Base-by-base conservation (phyloP, 805 yeast genomes). In the Kluyveromyces siamensis region DNA sequence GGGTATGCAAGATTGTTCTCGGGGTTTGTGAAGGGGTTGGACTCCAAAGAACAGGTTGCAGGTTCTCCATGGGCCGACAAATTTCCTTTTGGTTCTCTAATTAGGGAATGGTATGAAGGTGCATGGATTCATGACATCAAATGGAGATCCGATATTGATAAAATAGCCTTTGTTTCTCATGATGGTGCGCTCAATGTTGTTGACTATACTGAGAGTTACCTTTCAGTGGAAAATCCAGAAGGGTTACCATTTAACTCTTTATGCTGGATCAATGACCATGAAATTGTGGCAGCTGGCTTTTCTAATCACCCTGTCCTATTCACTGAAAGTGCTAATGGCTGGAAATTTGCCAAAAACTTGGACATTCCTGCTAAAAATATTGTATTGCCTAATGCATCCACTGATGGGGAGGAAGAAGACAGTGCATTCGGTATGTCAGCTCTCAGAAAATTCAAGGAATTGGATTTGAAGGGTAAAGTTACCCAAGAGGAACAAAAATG, bases 111-210 rank as follows among this genome's bases (percentile, higher is more conserved):
- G 55, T 77, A 83, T 42, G 72, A 78, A 40, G 89, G 89, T 40
- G 85, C 95, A 30, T 93, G 97, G 95, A 81, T 91, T 52, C 96
- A 93, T 64, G 96, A 80, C 61, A 91, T 89, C 44, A 76, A 83
- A 43, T 91, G 95, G 74, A 81, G 87, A 52, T 90, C 95, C 6
- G 72, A 76, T 47, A 91, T 90, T 44, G 78, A 87, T 58, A 77
- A 83, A 13, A 70, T 91, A 52, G 96, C 86, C 0, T 89, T 79
- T 63, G 93, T 79, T 17, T 76, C 90, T 41, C 96, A 91, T 65
- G 97, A 91, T 68, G 84, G 95, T 13, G 72, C 89, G n/a, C 68
- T 93, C 51, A 81, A 81, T 21, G 73, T 91, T 38, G 84, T 87
- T 37, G 89, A 88, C 62, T 90, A 52, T 8, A 58, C 59, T 46